phyloP scores from a whole-genome alignment of 2,329 filamentous ascomycete genomes.

The Diaporthe capsici region DNA sequence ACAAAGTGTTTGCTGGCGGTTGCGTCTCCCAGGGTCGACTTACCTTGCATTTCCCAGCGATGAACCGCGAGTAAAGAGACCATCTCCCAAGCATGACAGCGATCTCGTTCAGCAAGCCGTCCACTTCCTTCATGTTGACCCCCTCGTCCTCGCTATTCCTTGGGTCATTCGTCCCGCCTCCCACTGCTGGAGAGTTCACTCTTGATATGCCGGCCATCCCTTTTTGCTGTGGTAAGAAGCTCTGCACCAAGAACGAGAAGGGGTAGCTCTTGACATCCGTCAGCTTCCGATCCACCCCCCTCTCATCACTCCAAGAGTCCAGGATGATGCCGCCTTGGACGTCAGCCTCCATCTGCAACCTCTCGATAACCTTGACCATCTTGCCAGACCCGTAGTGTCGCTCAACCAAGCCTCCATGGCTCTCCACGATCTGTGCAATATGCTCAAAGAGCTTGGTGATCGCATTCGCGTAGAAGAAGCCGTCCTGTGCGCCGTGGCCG shows the following conservation, averaged over 20 bases:
- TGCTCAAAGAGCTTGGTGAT: slow-evolving; percentile 96
- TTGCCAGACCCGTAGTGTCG: slow-evolving; percentile 92
- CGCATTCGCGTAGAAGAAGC: slow-evolving; percentile 91
- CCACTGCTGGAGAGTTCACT: slow-evolving; percentile 80
- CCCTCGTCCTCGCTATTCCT: slow-evolving; percentile 87
- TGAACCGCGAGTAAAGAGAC: slow-evolving; percentile 91
- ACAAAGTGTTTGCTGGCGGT: slow-evolving; percentile 17
- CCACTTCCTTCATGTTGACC: slow-evolving; percentile 97
- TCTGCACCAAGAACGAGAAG: slow-evolving; percentile 96
- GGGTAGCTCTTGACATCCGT: slow-evolving; percentile 98
- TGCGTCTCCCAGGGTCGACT: slow-evolving; percentile 51
- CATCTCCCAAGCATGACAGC: slow-evolving; percentile 93
- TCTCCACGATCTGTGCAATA: slow-evolving; percentile 95
- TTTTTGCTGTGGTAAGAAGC: slow-evolving; percentile 83
- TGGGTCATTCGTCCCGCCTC: slow-evolving; percentile 59
- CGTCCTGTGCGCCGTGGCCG: slow-evolving; percentile 73
- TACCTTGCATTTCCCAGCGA: slow-evolving; percentile 88
- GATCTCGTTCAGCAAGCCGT: slow-evolving; percentile 88
- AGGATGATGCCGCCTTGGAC: slow-evolving; percentile 96
- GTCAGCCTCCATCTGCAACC: slow-evolving; percentile 93
- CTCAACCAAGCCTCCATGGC: slow-evolving; percentile 91
- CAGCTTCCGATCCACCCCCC: slow-evolving; percentile 84
- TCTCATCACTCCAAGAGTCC: slow-evolving; percentile 95
- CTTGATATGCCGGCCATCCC: slow-evolving; percentile 73
- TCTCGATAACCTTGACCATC: slow-evolving; percentile 95